Conservation (phyloP, 306 rosid species). For the Sicyos baderoa region DNA sequence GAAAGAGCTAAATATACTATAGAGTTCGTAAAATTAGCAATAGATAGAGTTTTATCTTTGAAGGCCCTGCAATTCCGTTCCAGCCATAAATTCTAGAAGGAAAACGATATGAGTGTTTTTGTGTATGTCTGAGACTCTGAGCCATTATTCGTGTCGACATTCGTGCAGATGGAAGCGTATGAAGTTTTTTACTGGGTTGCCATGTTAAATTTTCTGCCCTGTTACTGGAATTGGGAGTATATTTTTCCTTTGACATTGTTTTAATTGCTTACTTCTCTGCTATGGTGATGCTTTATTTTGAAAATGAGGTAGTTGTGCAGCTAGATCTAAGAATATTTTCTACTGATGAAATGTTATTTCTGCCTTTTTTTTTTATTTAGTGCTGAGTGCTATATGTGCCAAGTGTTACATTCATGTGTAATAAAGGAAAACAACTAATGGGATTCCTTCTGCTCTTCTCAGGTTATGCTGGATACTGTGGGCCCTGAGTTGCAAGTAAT, state of each 20-base stretch:
- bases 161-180: neutral
- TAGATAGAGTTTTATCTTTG: too few relatives aligned
- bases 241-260: neutral
- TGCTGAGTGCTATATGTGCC: neutral
- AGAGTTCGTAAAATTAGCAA: too few relatives aligned
- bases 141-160: too few relatives aligned
- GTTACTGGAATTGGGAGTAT: neutral
- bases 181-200: neutral
- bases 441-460: conserved; percentile 22
- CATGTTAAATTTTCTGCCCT: neutral
- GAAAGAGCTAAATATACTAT: too few relatives aligned
- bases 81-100: too few relatives aligned
- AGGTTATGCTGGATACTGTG: conserved; percentile 84
- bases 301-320: conserved; percentile 6
- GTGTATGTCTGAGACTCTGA: too few relatives aligned
- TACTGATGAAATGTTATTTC: neutral
- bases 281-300: neutral
- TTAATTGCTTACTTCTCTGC: neutral
- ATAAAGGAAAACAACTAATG: neutral
- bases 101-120: too few relatives aligned
- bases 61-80: too few relatives aligned
- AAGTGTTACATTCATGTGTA: neutral
- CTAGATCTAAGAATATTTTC: neutral
- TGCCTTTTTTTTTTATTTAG: neutral
- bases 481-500: conserved; percentile 86